Evolutionary conservation across 148 eudicot genomes (phyloP).

Genomic region (Persicaria maculosa): DNA sequence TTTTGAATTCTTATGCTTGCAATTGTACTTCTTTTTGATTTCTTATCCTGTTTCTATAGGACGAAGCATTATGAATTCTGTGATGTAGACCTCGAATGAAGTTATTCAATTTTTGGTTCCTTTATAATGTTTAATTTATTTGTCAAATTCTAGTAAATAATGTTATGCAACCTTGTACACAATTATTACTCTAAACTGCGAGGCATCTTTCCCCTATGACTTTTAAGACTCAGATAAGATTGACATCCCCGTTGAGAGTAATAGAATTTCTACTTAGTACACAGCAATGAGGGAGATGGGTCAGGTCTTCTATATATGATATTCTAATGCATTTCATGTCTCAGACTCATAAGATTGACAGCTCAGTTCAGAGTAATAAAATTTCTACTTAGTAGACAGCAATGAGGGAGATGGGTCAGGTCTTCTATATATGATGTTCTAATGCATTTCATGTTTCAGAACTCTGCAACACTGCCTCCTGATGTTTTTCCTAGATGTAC

Average conservation of each 20-base stretch:
- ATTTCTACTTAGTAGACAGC: neutral
- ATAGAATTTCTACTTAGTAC: neutral
- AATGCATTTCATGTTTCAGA: slow-evolving; percentile 1
- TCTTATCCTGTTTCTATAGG: neutral
- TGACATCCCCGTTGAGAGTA: neutral
- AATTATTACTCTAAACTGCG: neutral
- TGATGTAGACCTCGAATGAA: neutral
- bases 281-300: neutral
- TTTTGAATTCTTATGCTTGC: neutral
- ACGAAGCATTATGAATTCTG: neutral
- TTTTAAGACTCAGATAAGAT: neutral
- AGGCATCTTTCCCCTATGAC: neutral
- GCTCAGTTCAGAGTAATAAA: neutral
- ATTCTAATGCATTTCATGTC: neutral
- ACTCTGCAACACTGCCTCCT: slow-evolving; percentile 5
- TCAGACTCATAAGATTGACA: neutral
- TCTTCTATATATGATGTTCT: neutral
- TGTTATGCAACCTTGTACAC: neutral
- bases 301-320: neutral
- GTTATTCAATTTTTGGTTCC: neutral
- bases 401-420: neutral
- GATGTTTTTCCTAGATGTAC: neutral
- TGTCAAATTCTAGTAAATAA: neutral
- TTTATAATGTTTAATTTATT: neutral
- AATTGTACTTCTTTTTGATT: neutral